Conservation (phyloP, 2,329 filamentous ascomycete genomes). For the Beauveria sp. region DNA sequence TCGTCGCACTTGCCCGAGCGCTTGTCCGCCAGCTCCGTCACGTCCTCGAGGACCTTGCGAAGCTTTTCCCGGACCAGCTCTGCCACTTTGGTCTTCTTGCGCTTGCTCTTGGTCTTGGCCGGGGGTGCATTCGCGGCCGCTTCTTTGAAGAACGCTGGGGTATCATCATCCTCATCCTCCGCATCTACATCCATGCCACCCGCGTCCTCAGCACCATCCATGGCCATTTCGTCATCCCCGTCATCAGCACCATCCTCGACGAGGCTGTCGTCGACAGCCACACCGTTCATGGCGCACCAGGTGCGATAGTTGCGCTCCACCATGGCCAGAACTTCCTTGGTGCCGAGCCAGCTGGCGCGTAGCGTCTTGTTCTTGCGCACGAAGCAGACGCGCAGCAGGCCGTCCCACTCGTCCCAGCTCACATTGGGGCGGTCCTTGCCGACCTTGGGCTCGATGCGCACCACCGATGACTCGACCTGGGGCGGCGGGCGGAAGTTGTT, state of each 20-base stretch:
- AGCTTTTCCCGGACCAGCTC: slow-evolving; percentile 84
- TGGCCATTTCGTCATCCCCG: slow-evolving; percentile 34
- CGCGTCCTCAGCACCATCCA: slow-evolving; percentile 37
- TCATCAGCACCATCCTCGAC: slow-evolving; percentile 37
- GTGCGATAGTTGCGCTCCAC: slow-evolving; percentile 82
- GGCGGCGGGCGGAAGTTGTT: slow-evolving; percentile 97
- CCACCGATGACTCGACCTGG: slow-evolving; percentile 84
- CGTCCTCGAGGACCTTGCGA: slow-evolving; percentile 71
- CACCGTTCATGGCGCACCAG: slow-evolving; percentile 81
- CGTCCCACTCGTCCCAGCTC: slow-evolving; percentile 92
- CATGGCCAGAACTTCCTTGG: slow-evolving; percentile 72
- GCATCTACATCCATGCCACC: slow-evolving; percentile 46
- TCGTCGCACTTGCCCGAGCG: slow-evolving; percentile 83
- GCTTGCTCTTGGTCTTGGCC: slow-evolving; percentile 57
- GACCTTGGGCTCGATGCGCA: slow-evolving; percentile 80
- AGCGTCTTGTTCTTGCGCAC: slow-evolving; percentile 85
- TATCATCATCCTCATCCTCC: slow-evolving; percentile 64
- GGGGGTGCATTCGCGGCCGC: slow-evolving; percentile 28
- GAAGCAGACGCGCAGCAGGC: slow-evolving; percentile 65
- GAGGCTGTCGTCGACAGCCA: slow-evolving; percentile 63
- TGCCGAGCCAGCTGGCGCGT: slow-evolving; percentile 71
- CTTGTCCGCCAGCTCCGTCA: slow-evolving; percentile 73
- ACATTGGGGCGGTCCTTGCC: slow-evolving; percentile 73
- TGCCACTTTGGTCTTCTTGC: slow-evolving; percentile 71
- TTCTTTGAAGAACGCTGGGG: slow-evolving; percentile 80